Conservation (phyloP, 345 rosid species). For the Jatropha curcas region DNA sequence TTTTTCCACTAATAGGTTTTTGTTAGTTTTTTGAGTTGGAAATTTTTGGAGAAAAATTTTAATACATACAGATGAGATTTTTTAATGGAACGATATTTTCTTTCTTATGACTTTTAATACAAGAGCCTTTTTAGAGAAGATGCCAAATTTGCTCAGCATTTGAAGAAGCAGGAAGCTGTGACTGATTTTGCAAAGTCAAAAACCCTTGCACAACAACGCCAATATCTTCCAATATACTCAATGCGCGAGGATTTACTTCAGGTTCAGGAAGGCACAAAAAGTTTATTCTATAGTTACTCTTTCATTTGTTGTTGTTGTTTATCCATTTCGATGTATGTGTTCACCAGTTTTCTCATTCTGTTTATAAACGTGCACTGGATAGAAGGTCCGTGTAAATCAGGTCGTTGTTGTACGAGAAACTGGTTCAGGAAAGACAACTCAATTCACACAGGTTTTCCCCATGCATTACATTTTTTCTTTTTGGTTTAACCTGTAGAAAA, state of each 20-base stretch:
- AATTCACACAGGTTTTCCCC: slow-evolving; percentile 79
- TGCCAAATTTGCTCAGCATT: slow-evolving; percentile 84
- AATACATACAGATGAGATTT: too few relatives aligned
- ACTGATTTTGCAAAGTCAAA: slow-evolving; percentile 94
- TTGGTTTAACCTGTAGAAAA: not conserved
- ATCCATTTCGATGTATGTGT: not conserved
- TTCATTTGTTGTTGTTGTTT: not conserved
- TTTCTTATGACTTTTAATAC: too few relatives aligned
- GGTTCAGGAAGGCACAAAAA: slow-evolving; percentile 46
- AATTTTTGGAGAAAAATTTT: too few relatives aligned
- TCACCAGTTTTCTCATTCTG: not conserved
- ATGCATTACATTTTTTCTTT: not conserved
- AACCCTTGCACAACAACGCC: slow-evolving; percentile 78
- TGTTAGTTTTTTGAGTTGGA: too few relatives aligned
- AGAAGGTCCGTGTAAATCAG: slow-evolving; percentile 96
- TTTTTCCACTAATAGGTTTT: too few relatives aligned
- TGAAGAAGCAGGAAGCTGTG: slow-evolving; percentile 92
- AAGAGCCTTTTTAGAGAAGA: slow-evolving; percentile 90
- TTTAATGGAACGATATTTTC: too few relatives aligned
- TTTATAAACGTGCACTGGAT: slow-evolving; percentile 17
- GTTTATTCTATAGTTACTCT: not conserved
- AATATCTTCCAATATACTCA: slow-evolving; percentile 91
- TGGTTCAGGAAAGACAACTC: slow-evolving; percentile 99
- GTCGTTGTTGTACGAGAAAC: slow-evolving; percentile 95
- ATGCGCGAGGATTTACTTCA: slow-evolving; percentile 93